Conservation (phyloP, 768 basidiomycete genomes). For the Candolleomyces aberdarensis region DNA sequence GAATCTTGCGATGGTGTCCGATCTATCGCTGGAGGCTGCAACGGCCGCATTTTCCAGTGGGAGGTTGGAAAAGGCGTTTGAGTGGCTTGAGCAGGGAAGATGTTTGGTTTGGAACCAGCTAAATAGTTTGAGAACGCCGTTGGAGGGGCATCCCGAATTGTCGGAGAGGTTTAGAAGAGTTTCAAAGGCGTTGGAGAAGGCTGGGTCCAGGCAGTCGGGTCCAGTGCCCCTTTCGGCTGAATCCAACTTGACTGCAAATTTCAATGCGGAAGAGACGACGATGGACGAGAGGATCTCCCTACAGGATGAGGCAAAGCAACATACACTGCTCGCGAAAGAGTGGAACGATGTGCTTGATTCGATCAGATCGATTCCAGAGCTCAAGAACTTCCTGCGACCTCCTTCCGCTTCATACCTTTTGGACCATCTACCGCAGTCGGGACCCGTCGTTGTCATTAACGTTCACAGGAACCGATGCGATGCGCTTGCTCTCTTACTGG, state of each 20-base stretch:
- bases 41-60: background rate
- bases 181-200: no score
- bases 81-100: slow-evolving; percentile 20
- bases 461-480: slow-evolving; percentile 2
- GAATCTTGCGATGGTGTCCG: background rate
- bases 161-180: no score
- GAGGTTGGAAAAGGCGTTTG: slow-evolving; percentile 7
- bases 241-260: no score
- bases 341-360: background rate
- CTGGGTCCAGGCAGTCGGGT: no score
- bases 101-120: slow-evolving; percentile 18
- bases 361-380: background rate
- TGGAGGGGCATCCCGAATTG: slow-evolving; percentile 1
- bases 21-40: slow-evolving; percentile 15
- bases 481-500: slow-evolving; percentile 3
- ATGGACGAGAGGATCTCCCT: background rate
- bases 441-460: slow-evolving; percentile 9
- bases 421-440: background rate
- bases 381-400: slow-evolving; percentile 2
- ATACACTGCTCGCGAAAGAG: background rate
- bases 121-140: slow-evolving; percentile 12
- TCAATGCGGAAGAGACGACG: no score
- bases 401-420: background rate
- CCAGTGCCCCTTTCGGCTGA: no score
- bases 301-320: background rate